A percentile compares a stretch with the other conserved stretches of the same genome.
Conservation (phyloP, 2,329 filamentous ascomycete species). For the Seiridium cupressi region DNA sequence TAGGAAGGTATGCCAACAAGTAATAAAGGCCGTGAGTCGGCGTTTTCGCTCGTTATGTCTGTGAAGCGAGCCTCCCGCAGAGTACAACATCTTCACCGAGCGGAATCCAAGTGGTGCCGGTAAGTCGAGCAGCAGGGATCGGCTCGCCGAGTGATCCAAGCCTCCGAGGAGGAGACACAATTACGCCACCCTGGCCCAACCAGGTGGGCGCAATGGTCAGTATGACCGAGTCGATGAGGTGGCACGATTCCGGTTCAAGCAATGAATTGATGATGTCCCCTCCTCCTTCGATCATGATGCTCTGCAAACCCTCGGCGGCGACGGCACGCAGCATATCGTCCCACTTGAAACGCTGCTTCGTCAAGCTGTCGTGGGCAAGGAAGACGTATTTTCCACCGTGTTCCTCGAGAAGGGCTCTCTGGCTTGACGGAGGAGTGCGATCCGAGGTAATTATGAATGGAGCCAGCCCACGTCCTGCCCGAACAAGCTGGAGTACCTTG, state of each 20-base stretch:
- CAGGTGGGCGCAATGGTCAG: slow-evolving; percentile 88
- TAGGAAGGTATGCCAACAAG: too few relatives aligned
- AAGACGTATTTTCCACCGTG: slow-evolving; percentile 53
- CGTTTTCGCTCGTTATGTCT: background rate
- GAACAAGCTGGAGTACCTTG: slow-evolving; percentile 65
- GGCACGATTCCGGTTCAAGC: slow-evolving; percentile 58
- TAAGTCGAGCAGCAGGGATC: slow-evolving; percentile 63
- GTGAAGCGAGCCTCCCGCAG: slow-evolving; percentile 59
- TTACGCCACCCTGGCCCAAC: slow-evolving; percentile 80
- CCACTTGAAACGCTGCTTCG: slow-evolving; percentile 54
- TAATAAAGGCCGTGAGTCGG: background rate
- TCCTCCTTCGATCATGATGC: slow-evolving; percentile 92
- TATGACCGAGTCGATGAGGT: slow-evolving; percentile 74
- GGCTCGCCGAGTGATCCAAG: slow-evolving; percentile 47
- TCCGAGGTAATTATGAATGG: slow-evolving; percentile 68
- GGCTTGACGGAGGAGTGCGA: slow-evolving; percentile 42
- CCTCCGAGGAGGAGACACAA: slow-evolving; percentile 68
- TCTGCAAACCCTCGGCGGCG: slow-evolving; percentile 59
- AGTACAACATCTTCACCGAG: slow-evolving; percentile 82
- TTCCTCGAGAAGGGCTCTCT: slow-evolving; percentile 39
- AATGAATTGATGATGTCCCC: slow-evolving; percentile 79
- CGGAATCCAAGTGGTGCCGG: slow-evolving; percentile 69
- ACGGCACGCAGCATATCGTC: slow-evolving; percentile 59
- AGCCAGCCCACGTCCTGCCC: slow-evolving; percentile 64
- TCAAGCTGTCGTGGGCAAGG: slow-evolving; percentile 20